These are phyloP conservation scores for Penicillium bialowiezense DNA, from an alignment of 495 filamentous ascomycete genomes.

Conservation along the genomic window DNA sequence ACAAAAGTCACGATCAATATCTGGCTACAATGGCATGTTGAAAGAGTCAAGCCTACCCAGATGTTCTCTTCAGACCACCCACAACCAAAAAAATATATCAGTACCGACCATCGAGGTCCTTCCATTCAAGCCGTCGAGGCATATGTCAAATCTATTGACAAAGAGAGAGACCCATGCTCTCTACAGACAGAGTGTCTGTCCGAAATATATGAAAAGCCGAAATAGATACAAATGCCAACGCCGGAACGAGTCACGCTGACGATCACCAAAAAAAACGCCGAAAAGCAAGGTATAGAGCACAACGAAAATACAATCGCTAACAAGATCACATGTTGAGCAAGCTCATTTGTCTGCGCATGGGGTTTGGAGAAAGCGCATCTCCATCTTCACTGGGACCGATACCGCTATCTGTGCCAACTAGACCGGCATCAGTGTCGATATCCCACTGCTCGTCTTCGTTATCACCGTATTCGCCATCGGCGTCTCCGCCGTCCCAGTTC, in stretches of 20 bases:
- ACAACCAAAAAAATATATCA: background rate
- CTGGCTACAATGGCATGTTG: too few relatives aligned
- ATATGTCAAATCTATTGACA: constrained; percentile 7
- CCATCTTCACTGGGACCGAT: constrained; percentile 58
- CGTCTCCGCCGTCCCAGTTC: constrained; percentile 57
- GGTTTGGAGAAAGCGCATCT: constrained; percentile 58
- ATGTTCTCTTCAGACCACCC: too few relatives aligned
- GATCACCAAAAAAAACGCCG: constrained; percentile 1
- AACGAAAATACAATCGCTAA: background rate
- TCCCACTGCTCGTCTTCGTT: constrained; percentile 57
- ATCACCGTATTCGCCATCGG: constrained; percentile 31
- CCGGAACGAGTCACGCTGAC: background rate
- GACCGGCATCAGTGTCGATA: constrained; percentile 75
- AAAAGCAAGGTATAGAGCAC: constrained; percentile 7
- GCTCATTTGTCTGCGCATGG: constrained; percentile 67
- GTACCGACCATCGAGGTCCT: background rate
- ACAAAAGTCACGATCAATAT: too few relatives aligned
- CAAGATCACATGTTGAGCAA: constrained; percentile 44
- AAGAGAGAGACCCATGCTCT: background rate
- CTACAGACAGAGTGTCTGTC: background rate
- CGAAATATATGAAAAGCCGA: background rate
- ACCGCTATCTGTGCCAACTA: constrained; percentile 50
- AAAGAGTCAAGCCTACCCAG: too few relatives aligned
- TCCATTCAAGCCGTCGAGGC: constrained; percentile 4
- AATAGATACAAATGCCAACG: constrained; percentile 1